Evolutionary conservation across 495 filamentous ascomycete species (phyloP), one percentile per base, ranked within the genome.

Genomic region (Staphylotrichum longicolle): DNA sequence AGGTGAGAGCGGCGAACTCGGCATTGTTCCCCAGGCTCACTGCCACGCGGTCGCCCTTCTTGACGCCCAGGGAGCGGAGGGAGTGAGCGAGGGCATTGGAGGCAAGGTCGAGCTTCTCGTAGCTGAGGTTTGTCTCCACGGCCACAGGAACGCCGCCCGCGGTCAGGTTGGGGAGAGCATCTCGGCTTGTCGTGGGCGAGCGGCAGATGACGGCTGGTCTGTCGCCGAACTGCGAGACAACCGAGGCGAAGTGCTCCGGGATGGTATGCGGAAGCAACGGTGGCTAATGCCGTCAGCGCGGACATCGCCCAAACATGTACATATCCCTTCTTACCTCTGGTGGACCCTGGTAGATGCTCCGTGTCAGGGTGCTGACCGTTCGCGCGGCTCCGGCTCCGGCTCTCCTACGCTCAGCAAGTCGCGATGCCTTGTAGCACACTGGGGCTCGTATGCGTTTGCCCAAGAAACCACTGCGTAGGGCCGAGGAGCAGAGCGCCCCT

Each of bases 11-110:
- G 4, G 89, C 90, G 69, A 86, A 91, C 75, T 96, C 92, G 69
- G 89, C 78, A 35, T 83, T 86, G 67, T 96, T 98, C 2, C 94
- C 93, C 20, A 96, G 72, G 66, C 86, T 90, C 12, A 96, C 88
- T 8, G 88, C 91, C 10, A 97, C 90, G 30, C 92, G 80, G 65
- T 95, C 90, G 3, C 92, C 93, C 67, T 91, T 96, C 62, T 77
- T 79, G 2, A 97, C 91, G 2, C 92, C 92, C 2, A 87, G 77
- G 1, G 85, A 86, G 39, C 82, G 72, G 12, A 97, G 72, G 0
- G 91, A 92, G 33, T 83, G 78, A 0, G 93, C 90, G 27, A 98
- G 78, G 1, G 81, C 77, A 76, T 91, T 93, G 66, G 91, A 96
- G 53, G 84, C 81, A 5, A 75, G 72, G 70, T 97, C 88, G 10